A percentile compares a stretch with the other conserved stretches of the same genome.
These are phyloP conservation scores for Nevesoporus exiguus DNA, from an alignment of 768 basidiomycete species.

Conservation along the genomic window DNA sequence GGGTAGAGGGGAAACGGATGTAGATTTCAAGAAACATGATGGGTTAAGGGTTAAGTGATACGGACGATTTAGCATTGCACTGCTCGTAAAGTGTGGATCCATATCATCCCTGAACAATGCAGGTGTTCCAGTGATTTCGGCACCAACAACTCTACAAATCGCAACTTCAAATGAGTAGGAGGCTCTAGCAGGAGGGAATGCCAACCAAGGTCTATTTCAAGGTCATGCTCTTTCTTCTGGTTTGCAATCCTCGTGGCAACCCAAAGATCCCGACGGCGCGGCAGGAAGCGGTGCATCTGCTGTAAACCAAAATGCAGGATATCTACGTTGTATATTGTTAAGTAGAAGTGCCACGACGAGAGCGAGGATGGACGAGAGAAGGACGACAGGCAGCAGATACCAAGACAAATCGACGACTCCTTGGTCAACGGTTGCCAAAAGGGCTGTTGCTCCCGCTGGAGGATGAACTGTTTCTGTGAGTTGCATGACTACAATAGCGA, in stretches of 20 bases:
- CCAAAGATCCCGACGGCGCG: not conserved
- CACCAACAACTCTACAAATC: not conserved
- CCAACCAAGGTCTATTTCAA: slow-evolving; percentile 5
- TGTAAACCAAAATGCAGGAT: slow-evolving; percentile 43
- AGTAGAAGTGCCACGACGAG: slow-evolving; percentile 44
- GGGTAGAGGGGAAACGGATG: slow-evolving; percentile 28
- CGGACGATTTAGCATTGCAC: slow-evolving; percentile 13
- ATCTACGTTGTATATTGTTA: slow-evolving; percentile 52
- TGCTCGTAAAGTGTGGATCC: slow-evolving; percentile 1
- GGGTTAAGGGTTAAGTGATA: slow-evolving; percentile 29
- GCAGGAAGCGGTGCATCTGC: slow-evolving; percentile 5
- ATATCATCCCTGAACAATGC: not conserved
- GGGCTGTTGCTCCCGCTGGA: slow-evolving; percentile 56
- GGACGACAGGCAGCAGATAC: slow-evolving; percentile 51
- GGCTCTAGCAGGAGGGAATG: not conserved
- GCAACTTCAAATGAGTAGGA: slow-evolving; percentile 4
- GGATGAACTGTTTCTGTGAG: slow-evolving; percentile 51
- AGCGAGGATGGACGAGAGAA: slow-evolving; percentile 44
- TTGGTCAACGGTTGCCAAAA: slow-evolving; percentile 43
- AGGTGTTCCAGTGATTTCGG: not conserved
- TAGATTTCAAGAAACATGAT: slow-evolving; percentile 11
- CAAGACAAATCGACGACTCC: slow-evolving; percentile 45
- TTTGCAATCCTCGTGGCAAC: not conserved
- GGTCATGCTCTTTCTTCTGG: not conserved
- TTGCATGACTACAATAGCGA: slow-evolving; percentile 47